phyloP scores from a whole-genome alignment of 768 basidiomycete species.

The Lactarius hatsudake region DNA sequence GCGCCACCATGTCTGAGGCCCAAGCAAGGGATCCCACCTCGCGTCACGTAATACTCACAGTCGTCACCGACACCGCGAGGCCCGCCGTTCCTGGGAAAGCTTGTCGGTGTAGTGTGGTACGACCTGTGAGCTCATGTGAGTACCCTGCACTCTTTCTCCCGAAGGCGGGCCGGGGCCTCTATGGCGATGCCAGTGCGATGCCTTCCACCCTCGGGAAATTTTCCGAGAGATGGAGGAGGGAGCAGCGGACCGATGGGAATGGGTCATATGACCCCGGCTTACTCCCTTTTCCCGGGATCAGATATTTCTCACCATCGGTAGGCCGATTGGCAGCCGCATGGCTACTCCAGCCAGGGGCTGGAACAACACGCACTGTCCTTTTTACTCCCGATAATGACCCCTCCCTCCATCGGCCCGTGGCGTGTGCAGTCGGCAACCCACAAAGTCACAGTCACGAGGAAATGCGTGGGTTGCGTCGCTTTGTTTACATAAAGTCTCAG shows the following conservation, averaged over 20 bases:
- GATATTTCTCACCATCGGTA: conserved; percentile 79
- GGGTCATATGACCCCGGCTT: no score
- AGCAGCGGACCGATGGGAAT: neutral
- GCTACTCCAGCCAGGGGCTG: conserved; percentile 38
- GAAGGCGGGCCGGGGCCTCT: neutral
- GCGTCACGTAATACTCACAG: neutral
- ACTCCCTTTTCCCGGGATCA: conserved; percentile 89
- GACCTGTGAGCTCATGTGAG: neutral
- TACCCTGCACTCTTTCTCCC: no score
- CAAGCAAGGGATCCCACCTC: no score
- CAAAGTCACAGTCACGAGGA: conserved; percentile 84
- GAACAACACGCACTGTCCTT: conserved; percentile 36
- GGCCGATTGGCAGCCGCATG: conserved; percentile 32
- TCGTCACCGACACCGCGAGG: neutral
- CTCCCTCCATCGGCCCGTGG: conserved; percentile 81
- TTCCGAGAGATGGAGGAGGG: no score
- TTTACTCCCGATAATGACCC: conserved; percentile 44
- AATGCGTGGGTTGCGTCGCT: conserved; percentile 62
- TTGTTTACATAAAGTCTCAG: conserved; percentile 34
- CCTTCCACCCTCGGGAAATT: neutral
- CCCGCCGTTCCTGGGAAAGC: neutral
- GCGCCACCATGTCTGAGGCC: no score
- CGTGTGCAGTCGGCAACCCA: conserved; percentile 82
- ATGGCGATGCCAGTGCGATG: no score
- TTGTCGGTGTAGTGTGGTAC: no score